A percentile compares a stretch with the other conserved stretches of the same genome.
phyloP scores from a whole-genome alignment of 176 grass and related monocot species.

The Tillandsia fasciculata region DNA sequence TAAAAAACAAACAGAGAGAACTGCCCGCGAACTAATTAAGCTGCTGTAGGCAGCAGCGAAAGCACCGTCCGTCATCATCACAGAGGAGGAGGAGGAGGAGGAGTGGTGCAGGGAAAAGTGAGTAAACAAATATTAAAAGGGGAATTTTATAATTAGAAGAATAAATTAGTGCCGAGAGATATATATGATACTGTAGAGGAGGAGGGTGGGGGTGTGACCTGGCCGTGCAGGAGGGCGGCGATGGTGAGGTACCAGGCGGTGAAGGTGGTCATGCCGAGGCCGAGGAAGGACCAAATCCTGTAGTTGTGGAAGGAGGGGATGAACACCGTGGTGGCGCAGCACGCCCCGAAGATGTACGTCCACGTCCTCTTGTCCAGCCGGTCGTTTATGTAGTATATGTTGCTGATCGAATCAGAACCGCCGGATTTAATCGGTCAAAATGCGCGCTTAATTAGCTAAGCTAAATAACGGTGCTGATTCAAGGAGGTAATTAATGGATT shows the following conservation, averaged over 20 bases:
- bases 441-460: background rate
- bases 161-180: too few relatives aligned
- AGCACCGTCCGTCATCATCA: background rate
- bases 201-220: constrained; percentile 19
- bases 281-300: constrained; percentile 90
- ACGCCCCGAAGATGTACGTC: constrained; percentile 86
- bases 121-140: too few relatives aligned
- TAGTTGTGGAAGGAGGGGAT: constrained; percentile 91
- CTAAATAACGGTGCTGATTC: background rate
- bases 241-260: constrained; percentile 79
- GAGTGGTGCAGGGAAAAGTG: background rate
- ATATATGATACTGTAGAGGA: too few relatives aligned
- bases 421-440: background rate
- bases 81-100: background rate
- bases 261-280: constrained; percentile 81
- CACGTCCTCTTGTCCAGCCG: constrained; percentile 81
- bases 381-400: constrained; percentile 88
- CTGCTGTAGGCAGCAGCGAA: background rate
- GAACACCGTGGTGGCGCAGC: constrained; percentile 81
- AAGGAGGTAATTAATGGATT: background rate
- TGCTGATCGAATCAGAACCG: constrained; percentile 7
- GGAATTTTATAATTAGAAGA: too few relatives aligned
- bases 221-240: constrained; percentile 54
- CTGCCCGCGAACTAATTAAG: too few relatives aligned
- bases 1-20: too few relatives aligned